Evolutionary conservation across 495 filamentous ascomycete species (phyloP).

Genomic region (Immersiella caudata): DNA sequence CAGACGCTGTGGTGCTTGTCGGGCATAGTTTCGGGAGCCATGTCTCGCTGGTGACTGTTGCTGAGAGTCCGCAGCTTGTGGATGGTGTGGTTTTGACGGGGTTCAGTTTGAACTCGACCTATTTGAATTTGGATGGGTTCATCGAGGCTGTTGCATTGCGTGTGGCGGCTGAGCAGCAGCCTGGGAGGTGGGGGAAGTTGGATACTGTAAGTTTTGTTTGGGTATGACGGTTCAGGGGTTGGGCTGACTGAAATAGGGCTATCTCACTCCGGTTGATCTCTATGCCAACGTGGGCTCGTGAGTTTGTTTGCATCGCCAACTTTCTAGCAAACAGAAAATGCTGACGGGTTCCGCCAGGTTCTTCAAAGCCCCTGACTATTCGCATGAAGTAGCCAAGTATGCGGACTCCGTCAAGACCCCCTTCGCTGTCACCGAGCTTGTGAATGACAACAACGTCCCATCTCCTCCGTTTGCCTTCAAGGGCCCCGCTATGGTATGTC

Average conservation of each 20-base stretch:
- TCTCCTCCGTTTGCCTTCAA: slow-evolving; percentile 19
- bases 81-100: slow-evolving; percentile 39
- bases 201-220: slow-evolving; percentile 18
- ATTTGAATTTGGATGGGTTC: slow-evolving; percentile 19
- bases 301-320: neutral
- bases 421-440: slow-evolving; percentile 34
- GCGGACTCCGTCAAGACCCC: slow-evolving; percentile 36
- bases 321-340: neutral
- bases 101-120: slow-evolving; percentile 29
- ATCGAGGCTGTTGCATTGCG: slow-evolving; percentile 8
- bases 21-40: slow-evolving; percentile 56
- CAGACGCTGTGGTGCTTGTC: slow-evolving; percentile 55
- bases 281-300: slow-evolving; percentile 28
- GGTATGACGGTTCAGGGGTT: neutral
- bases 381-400: slow-evolving; percentile 28
- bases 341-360: slow-evolving; percentile 28
- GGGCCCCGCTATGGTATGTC: slow-evolving; percentile 20
- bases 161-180: slow-evolving; percentile 19
- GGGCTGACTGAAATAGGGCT: slow-evolving; percentile 26
- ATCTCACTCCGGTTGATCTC: slow-evolving; percentile 38
- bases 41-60: slow-evolving; percentile 23
- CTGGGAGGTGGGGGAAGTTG: slow-evolving; percentile 25
- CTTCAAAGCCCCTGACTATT: slow-evolving; percentile 41
- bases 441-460: slow-evolving; percentile 22
- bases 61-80: slow-evolving; percentile 25